Evolutionary conservation across 139 green algal species (phyloP).

Genomic region (Coccomyxa sp.): DNA sequence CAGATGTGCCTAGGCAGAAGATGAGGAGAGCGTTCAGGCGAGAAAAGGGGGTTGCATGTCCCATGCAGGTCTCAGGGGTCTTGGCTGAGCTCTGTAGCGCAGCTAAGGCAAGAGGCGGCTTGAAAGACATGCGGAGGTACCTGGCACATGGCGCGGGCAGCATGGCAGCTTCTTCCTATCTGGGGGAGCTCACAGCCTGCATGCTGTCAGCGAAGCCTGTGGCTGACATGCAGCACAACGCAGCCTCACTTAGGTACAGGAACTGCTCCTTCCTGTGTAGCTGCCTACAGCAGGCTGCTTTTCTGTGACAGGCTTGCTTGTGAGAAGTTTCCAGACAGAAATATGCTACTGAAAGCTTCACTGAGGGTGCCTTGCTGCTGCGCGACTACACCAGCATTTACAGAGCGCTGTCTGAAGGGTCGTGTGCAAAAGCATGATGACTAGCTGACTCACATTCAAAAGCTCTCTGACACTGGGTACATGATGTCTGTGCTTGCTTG

Average conservation of each 20-base stretch:
- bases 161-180: constrained; percentile 15
- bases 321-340: no score
- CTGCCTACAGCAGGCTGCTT: no score
- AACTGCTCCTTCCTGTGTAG: no score
- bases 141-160: constrained; percentile 30
- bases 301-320: no score
- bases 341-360: no score
- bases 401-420: no score
- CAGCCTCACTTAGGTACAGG: constrained; percentile 26
- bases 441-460: no score
- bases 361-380: no score
- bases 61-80: not conserved
- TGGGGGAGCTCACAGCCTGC: constrained; percentile 28
- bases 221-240: constrained; percentile 27
- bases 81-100: not conserved
- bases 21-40: not conserved
- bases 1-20: not conserved
- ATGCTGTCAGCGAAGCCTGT: constrained; percentile 10
- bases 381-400: no score
- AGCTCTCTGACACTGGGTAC: no score
- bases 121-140: constrained; percentile 4
- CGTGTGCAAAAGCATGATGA: no score
- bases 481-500: no score
- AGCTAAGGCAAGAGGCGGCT: constrained; percentile 1
- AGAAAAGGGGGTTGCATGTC: not conserved